phyloP scores from a whole-genome alignment of 1,284 basidiomycete genomes.

The Marasmius tenuissimus region DNA sequence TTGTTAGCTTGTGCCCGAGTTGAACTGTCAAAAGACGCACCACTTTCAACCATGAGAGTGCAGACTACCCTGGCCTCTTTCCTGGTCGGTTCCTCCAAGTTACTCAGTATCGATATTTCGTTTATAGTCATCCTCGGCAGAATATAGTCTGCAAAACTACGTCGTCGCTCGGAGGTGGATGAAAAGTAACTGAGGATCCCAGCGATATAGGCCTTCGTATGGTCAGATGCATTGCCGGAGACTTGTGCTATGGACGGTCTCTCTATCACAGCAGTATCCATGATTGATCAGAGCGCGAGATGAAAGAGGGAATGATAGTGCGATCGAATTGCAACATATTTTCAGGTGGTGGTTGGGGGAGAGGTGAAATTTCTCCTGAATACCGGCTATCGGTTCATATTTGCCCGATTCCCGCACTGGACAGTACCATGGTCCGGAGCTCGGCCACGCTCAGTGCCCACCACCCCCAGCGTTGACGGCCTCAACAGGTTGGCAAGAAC shows the following conservation, averaged over 20 bases:
- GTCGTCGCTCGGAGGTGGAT: background rate
- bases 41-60: slow-evolving; percentile 4
- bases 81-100: slow-evolving; percentile 1
- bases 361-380: no score
- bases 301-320: no score
- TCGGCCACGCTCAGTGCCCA: no score
- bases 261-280: no score
- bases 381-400: no score
- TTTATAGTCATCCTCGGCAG: background rate
- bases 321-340: no score
- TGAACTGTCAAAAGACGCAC: background rate
- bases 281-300: no score
- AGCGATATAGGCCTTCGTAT: slow-evolving; percentile 5
- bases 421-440: no score
- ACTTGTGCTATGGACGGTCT: background rate
- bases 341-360: no score
- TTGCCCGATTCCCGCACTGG: no score
- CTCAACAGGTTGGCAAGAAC: no score
- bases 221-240: slow-evolving; percentile 11
- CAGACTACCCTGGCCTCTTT: slow-evolving; percentile 6
- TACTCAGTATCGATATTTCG: slow-evolving; percentile 4
- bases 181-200: slow-evolving; percentile 5
- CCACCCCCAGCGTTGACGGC: no score
- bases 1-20: background rate
- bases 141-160: slow-evolving; percentile 3